Base-by-base conservation (phyloP, 202 grass and related monocot species). In the Hordeum pubiflorum region DNA sequence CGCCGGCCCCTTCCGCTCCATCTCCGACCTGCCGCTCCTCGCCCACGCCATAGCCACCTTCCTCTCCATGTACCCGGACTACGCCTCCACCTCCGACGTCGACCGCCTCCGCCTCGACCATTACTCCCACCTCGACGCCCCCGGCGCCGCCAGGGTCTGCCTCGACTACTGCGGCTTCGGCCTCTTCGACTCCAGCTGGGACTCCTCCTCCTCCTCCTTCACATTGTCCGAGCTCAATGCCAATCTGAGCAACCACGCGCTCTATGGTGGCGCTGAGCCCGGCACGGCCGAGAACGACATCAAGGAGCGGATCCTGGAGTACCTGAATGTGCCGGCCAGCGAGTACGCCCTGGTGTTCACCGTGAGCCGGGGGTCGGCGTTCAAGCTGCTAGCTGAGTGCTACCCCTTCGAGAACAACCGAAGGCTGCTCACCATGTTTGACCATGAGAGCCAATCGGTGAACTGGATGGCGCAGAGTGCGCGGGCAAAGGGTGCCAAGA, bases 91-190 rank as follows among this genome's bases (percentile, higher is more conserved):
- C 0, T 65, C 83, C 26, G 63, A 93, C 57, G 88, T 96, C 14
- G 97, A 99, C 77, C 86, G 88, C 39, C 90, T 99, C 59, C 93
- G 97, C 10, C 34, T 72, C 9, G 90, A 91, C 22, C 90, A 99
- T 46, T 99, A 99, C 54, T 91, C 85, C 59, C 97, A 99, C 69
- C 92, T 96, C 10, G 82, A 82, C 61, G 94, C 89, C 15, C 64
- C 85, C 1, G 75, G 68, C 8, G 82, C 85, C 12, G 84, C 69
- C 82, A 96, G 92, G 89, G 91, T 93, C 64, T 96, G 92, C 81
- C 90, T 99, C 1, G 97, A 99, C 80, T 99, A 99, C 89, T 99
- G 97, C 14, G 97, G 97, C 12, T 99, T 96, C 31, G 97, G 97
- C 32, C 91, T 99, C 74, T 98, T 96, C 68, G 92, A 90, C 73